A percentile compares a stretch with the other conserved stretches of the same genome.
Conservation (phyloP, 2,329 filamentous ascomycete genomes). For the Beauveria sp. region DNA sequence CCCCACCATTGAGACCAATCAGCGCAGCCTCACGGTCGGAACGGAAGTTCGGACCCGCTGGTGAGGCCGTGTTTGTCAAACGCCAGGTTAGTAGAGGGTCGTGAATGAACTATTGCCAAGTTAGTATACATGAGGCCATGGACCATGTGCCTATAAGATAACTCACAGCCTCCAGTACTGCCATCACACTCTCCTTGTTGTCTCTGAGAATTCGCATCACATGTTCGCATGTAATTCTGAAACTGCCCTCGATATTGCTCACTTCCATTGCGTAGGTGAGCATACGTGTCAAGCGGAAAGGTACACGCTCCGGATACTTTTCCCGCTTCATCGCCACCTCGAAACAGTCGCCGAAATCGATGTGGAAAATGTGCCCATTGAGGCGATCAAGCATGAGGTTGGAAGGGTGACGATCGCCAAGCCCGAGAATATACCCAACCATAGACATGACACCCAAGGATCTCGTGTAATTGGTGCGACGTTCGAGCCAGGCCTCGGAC, state of each 20-base stretch:
- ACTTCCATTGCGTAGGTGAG: conserved; percentile 99
- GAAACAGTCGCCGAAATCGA: conserved; percentile 99
- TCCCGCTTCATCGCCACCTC: conserved; percentile 99
- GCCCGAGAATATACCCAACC: conserved; percentile 97
- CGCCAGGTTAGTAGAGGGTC: conserved; percentile 98
- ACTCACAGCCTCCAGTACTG: conserved; percentile 91
- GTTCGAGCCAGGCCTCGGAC: conserved; percentile 94
- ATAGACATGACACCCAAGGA: conserved; percentile 99
- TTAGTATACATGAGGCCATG: not conserved
- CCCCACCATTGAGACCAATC: conserved; percentile 33
- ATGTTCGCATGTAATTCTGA: conserved; percentile 95
- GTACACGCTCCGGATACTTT: conserved; percentile 95
- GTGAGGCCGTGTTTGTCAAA: conserved; percentile 58
- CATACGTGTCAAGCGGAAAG: conserved; percentile 97
- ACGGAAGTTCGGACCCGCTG: conserved; percentile 59
- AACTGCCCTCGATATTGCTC: conserved; percentile 98
- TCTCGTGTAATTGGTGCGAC: conserved; percentile 96
- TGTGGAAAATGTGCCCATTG: conserved; percentile 95
- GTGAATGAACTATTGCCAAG: conserved; percentile 73
- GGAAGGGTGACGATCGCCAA: conserved; percentile 93
- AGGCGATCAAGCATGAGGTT: conserved; percentile 96
- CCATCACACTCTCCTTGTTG: conserved; percentile 98
- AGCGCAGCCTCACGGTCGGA: conserved; percentile 51
- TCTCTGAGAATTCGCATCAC: conserved; percentile 95
- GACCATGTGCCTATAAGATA: not conserved